Evolutionary conservation across 2,329 filamentous ascomycete species (phyloP), one percentile per base, ranked within the genome.

Genomic region (Penicillium capsulatum): DNA sequence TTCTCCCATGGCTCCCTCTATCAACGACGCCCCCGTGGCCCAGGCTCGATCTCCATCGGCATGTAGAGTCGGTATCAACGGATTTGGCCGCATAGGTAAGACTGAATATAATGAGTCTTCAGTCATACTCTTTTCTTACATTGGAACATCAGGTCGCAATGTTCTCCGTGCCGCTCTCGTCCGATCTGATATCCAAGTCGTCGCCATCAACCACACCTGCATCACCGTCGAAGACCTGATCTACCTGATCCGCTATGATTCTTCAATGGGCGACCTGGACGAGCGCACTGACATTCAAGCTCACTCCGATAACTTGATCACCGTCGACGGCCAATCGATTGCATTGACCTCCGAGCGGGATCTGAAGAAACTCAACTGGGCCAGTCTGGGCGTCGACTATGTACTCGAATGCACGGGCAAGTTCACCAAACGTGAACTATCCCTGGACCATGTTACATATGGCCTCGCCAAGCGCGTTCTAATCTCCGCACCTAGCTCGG

Each of bases 211-310:
- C 38, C 57, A 59, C 47, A 59, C 57, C 22, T 59, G 57, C 29
- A 41, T 38, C 13, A 47, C 54, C 6, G 51, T 58, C 9, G 46
- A 58, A 39, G 57, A 59, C 47, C 51, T 59, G 22, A 49, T 58
- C 45, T 56, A 59, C 42, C 57, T 55, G 6, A 54, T 59, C 44
- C 45, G 50, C 38, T 58, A 54, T 34, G 53, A 55, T 31, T 58
- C 53, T 3, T 52, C 48, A 8, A 58, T 91, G 86, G 84, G 83
- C 61, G 91, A 94, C 79, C 92, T 94, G 83, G 81, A 94, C 72
- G 89, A 91, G 77, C 91, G 92, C 70, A 87, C 94, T 77, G 86
- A 84, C 54, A 86, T 86, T 69, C 87, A 95, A 78, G 87, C 87
- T 58, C 64, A 78, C 68, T 94, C 94, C 80, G 90, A 94, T 75